Evolutionary conservation across 1,284 basidiomycete genomes (phyloP).

Genomic region (Puccinia horiana): DNA sequence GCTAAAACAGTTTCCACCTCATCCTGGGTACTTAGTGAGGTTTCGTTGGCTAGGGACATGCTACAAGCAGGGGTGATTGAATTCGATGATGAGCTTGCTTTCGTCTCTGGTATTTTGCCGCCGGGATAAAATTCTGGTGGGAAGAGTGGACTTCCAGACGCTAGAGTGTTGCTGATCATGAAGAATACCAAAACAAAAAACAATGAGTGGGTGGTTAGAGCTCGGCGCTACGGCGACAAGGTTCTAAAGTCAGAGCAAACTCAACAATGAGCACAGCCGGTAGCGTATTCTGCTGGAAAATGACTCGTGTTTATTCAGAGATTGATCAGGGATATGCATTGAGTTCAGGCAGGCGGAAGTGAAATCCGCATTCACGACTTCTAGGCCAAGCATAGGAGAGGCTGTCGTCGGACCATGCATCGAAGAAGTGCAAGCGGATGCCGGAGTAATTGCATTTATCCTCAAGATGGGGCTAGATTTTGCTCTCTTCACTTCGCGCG

Average conservation of each 20-base stretch:
- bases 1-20: not conserved
- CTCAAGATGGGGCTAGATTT: constrained; percentile 10
- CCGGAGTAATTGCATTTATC: not conserved
- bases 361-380: not conserved
- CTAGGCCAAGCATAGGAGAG: not conserved
- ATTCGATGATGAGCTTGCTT: not conserved
- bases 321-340: not conserved
- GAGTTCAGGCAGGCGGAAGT: not conserved
- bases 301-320: not conserved
- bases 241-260: not conserved
- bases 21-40: not conserved
- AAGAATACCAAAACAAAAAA: not conserved
- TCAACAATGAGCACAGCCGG: constrained; percentile 29
- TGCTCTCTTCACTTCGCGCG: constrained; percentile 19
- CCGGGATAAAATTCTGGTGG: not conserved
- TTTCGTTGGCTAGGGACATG: not conserved
- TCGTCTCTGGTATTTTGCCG: not conserved
- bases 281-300: constrained; percentile 14
- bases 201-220: not conserved
- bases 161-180: not conserved
- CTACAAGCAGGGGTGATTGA: not conserved
- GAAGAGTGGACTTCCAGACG: not conserved
- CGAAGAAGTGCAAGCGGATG: not conserved
- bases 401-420: no score
- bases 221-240: not conserved